Evolutionary conservation across 306 rosid species (phyloP), one percentile per base, ranked within the genome.

Genomic region (Arachis stenosperma): DNA sequence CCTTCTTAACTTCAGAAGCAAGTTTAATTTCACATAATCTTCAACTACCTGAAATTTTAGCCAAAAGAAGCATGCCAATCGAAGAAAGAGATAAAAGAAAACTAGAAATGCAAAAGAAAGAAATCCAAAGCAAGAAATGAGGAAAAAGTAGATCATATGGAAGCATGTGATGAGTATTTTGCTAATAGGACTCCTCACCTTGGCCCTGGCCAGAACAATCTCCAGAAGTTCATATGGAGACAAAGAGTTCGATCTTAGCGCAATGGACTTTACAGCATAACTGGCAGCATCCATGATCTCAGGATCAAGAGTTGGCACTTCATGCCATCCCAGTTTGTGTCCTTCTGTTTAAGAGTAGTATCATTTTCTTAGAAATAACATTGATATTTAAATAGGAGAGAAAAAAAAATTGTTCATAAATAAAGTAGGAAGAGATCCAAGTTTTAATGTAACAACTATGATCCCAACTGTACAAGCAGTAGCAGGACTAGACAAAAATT

Each of bases 211-310:
- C 9, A 57, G 61, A 73, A 85, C 72, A 65, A 85, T 60, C 56
- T 75, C 84, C 30, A 68, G 39, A 66, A 83, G 87, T 65, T 86
- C 65, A 67, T 79, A 81, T 3, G 79, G 79, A 40, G 36, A 78
- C 67, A 78, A 8, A 3, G 79, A 83, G 68, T 81, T 81, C 59
- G 81, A 71, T 65, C 71, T 73, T 60, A 33, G 59, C 41, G 42
- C 47, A 74, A 84, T 73, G 74, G 79, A 76, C 63, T 81, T 75
- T 10, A 84, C 67, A 61, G 75, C 79, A 79, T 65, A 77, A 36
- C 60, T 83, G 73, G 86, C 88, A 42, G 88, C 90, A 63, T 76
- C 84, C 76, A 76, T 77, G 61, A 84, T 84, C 78, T 74, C 81
- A 6, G 73, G 68, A 80, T 55, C 78, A 58, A 73, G 73, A 61